These are phyloP conservation scores for Acer negundo DNA, from an alignment of 345 rosid genomes.

Conservation along the genomic window DNA sequence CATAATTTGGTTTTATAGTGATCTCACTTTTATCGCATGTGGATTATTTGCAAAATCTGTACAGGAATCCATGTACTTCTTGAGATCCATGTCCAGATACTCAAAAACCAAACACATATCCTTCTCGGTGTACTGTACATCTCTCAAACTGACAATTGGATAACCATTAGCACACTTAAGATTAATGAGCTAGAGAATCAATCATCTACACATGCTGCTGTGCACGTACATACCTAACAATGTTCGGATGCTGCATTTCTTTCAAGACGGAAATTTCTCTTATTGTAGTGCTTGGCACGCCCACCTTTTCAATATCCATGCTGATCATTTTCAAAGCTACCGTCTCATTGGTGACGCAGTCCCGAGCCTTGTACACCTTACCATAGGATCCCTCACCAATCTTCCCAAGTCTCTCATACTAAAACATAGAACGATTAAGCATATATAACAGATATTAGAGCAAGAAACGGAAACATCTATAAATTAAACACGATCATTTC, in stretches of 20 bases:
- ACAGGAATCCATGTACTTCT: background rate
- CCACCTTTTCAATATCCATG: no score
- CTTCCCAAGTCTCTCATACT: background rate
- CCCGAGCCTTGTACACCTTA: background rate
- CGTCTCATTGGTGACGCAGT: background rate
- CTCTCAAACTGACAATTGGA: background rate
- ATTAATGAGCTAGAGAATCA: background rate
- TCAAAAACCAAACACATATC: background rate
- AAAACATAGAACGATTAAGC: background rate
- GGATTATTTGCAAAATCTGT: background rate
- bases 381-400: slow-evolving; percentile 84
- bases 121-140: background rate
- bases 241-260: background rate
- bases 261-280: background rate
- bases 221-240: background rate
- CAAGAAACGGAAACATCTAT: background rate
- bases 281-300: background rate
- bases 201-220: background rate
- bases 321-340: background rate
- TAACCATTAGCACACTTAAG: background rate
- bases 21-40: background rate
- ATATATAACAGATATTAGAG: background rate
- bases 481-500: background rate
- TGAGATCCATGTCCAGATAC: background rate
- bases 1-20: no score